Evolutionary conservation across 2,329 filamentous ascomycete species (phyloP).

Genomic region (Drechslerella coelobrocha): DNA sequence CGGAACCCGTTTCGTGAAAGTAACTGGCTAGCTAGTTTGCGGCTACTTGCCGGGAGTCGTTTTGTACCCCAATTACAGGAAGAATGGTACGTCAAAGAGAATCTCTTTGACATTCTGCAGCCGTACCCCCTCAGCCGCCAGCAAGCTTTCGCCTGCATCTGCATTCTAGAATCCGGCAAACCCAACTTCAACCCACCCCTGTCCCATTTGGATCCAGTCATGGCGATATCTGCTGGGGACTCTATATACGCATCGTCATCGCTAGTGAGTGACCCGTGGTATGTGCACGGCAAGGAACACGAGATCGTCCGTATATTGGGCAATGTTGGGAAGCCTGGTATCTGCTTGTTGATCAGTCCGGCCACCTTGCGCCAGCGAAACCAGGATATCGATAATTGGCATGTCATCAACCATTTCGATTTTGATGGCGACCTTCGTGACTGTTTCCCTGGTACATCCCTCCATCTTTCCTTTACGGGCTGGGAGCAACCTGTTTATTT

Average conservation of each 20-base stretch:
- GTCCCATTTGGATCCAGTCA: neutral
- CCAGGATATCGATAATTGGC: constrained; percentile 15
- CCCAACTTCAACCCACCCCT: neutral
- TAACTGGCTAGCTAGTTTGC: neutral
- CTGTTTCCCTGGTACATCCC: constrained; percentile 16
- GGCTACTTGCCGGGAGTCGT: too few species aligned
- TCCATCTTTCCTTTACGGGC: constrained; percentile 28
- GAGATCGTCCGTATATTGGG: constrained; percentile 15
- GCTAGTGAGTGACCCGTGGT: constrained; percentile 17
- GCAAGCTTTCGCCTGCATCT: constrained; percentile 5
- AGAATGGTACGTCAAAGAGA: too few species aligned
- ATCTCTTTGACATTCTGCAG: neutral
- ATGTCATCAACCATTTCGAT: constrained; percentile 19
- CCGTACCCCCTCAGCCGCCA: neutral
- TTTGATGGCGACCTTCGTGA: constrained; percentile 11
- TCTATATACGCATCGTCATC: constrained; percentile 26
- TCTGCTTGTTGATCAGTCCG: constrained; percentile 15
- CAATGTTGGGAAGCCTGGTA: constrained; percentile 22
- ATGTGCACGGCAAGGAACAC: neutral
- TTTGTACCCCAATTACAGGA: too few species aligned
- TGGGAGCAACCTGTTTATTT: constrained; percentile 11
- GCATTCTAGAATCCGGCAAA: constrained; percentile 6
- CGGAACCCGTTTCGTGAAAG: neutral
- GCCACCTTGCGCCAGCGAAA: neutral
- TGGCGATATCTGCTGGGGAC: constrained; percentile 31